Evolutionary conservation across 495 filamentous ascomycete genomes (phyloP).

Genomic region (Pseudomonodictys pantanalensis): DNA sequence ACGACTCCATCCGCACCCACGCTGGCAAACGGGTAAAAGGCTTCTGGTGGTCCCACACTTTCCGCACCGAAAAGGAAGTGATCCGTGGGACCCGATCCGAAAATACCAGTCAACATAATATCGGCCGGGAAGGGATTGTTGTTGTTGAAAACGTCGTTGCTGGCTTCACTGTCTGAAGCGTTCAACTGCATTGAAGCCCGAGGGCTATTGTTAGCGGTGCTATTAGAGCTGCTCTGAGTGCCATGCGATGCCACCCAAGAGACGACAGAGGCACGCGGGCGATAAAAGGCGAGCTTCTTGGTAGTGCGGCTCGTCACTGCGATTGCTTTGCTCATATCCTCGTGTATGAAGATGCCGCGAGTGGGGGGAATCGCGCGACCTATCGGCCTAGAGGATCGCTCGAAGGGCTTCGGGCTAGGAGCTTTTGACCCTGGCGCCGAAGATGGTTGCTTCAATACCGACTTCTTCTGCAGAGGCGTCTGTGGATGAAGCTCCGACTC

Average conservation of each 20-base stretch:
- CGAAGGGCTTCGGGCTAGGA: slow-evolving; percentile 42
- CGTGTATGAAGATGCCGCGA: slow-evolving; percentile 31
- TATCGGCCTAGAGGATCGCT: slow-evolving; percentile 29
- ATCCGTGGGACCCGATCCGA: slow-evolving; percentile 44
- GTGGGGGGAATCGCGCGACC: slow-evolving; percentile 34
- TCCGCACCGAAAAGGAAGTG: slow-evolving; percentile 60
- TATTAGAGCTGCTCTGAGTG: slow-evolving; percentile 47
- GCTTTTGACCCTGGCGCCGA: slow-evolving; percentile 55
- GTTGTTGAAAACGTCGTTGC: slow-evolving; percentile 47
- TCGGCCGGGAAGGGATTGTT: slow-evolving; percentile 57
- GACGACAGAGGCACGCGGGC: slow-evolving; percentile 29
- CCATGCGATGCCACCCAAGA: not conserved
- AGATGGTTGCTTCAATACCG: slow-evolving; percentile 56
- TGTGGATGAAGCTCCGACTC: slow-evolving; percentile 56
- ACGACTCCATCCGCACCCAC: slow-evolving; percentile 55
- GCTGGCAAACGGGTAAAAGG: slow-evolving; percentile 68
- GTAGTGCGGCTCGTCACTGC: slow-evolving; percentile 68
- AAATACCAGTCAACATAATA: slow-evolving; percentile 69
- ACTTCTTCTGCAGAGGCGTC: slow-evolving; percentile 48
- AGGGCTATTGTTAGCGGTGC: slow-evolving; percentile 55
- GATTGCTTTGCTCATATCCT: slow-evolving; percentile 59
- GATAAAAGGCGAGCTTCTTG: slow-evolving; percentile 68
- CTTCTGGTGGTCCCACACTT: slow-evolving; percentile 69
- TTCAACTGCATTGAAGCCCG: slow-evolving; percentile 44
- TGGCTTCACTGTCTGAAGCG: slow-evolving; percentile 52